Evolutionary conservation across 495 filamentous ascomycete species (phyloP), one percentile per base, ranked within the genome.

Genomic region (Penicillium coprophilum): DNA sequence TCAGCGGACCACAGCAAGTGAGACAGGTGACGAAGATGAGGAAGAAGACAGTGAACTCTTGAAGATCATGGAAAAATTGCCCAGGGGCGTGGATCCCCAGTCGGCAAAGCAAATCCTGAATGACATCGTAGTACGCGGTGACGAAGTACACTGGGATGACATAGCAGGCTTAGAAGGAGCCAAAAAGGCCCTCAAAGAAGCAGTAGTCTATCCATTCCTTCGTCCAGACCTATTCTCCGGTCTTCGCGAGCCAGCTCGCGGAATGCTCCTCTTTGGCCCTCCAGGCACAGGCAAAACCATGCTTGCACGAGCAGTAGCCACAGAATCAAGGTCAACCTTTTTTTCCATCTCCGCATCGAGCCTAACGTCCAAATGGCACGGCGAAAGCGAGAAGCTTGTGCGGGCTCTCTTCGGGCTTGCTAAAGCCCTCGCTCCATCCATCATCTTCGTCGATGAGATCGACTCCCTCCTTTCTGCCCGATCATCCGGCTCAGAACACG

Each of bases 371-470:
- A 98, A 98, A 78, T 98, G 91, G 76, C 85, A 97, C 40, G 94
- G 94, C 31, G 94, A 99, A 70, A 92, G 88, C 21, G 94, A 97
- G 71, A 97, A 97, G 74, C 86, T 97, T 19, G 94, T 99, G 5
- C 85, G 92, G 17, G 94, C 95, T 1, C 80, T 97, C 17, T 99
- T 99, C 65, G 85, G 85, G 0, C 78, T 97, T 8, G 93, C 94
- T 23, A 96, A 96, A 65, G 81, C 85, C 17, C 83, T 97, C 27
- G 93, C 94, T 0, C 94, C 94, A 0, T 91, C 88, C 55, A 97
- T 99, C 70, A 99, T 99, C 61, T 99, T 99, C 60, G 92, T 99
- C 6, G 94, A 99, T 64, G 94, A 99, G 68, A 99, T 99, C 63
- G 94, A 99, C 69, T 97, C 94, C 1, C 74, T 99, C 6, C 80